These are phyloP conservation scores for Penicillium sp. DNA, from an alignment of 2,329 filamentous ascomycete species.

Conservation along the genomic window DNA sequence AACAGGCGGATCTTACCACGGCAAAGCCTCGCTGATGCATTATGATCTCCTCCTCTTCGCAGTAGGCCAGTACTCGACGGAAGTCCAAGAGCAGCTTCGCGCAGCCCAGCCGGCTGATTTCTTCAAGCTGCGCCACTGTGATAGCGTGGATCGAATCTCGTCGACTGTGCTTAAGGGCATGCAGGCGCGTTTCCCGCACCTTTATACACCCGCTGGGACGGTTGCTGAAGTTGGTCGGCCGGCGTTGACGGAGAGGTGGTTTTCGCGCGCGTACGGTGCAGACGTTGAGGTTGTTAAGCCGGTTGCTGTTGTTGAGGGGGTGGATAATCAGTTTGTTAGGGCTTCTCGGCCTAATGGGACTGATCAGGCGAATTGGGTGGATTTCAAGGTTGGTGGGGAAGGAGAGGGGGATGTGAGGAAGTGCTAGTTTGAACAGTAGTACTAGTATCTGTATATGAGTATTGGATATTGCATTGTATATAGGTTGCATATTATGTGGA, in stretches of 20 bases:
- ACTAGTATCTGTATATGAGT: neutral
- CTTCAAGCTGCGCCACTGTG: constrained; percentile 61
- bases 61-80: constrained; percentile 60
- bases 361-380: constrained; percentile 55
- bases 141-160: constrained; percentile 69
- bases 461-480: constrained; percentile 6
- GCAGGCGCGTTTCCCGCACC: constrained; percentile 56
- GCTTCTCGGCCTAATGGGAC: constrained; percentile 58
- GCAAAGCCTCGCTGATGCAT: constrained; percentile 67
- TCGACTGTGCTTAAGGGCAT: constrained; percentile 62
- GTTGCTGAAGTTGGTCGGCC: constrained; percentile 35
- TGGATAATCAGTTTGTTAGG: constrained; percentile 54
- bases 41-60: constrained; percentile 70
- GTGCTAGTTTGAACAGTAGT: too few relatives aligned
- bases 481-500: constrained; percentile 5
- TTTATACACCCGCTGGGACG: constrained; percentile 49
- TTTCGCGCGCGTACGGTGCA: constrained; percentile 48
- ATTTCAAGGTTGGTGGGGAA: constrained; percentile 25
- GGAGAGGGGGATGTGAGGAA: constrained; percentile 33
- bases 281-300: constrained; percentile 55
- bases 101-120: constrained; percentile 57
- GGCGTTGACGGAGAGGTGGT: constrained; percentile 56
- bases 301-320: constrained; percentile 51
- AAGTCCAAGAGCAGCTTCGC: constrained; percentile 58
- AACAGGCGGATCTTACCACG: constrained; percentile 68